Base-by-base conservation (phyloP, 805 yeast species). In the Ogataea dorogensis region DNA sequence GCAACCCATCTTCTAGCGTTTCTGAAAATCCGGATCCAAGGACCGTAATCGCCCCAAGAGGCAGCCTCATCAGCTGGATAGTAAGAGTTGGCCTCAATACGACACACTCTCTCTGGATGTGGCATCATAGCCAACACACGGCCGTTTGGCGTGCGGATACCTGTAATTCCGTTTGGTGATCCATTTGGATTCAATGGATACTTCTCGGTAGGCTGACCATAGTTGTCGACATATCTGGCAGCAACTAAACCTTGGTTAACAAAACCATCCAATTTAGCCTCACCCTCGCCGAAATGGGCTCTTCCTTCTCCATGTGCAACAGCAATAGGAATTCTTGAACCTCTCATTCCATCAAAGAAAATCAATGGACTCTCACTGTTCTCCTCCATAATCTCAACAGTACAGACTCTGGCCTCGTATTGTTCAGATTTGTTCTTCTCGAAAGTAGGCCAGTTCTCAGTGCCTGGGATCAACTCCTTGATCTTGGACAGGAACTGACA, bases 291-390 rank as follows among this genome's bases (percentile, higher is more conserved):
- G 61, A 91, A 93, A 27, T 71, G 64, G 10, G 97, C 98, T 53
- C 86, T 77, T 54, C 98, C 98, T 68, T 93, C 98, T 51, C 98
- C 98, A 59, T 93, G 98, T 4, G 98, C 98, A 49, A 93, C 98
- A 14, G 94, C 96, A 64, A 93, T 87, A 36, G 98, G 98, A 54
- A 93, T 64, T 53, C 79, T 78, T 6, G 97, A 86, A n/a, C 96
- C 95, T 54, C 79, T 74, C 98, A 93, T 88, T 36, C 84, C 86
- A 40, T 82, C 75, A 51, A 89, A 76, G 73, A 93, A 91, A 37
- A 93, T 78, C 38, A 75, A 67, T 16, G 64, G 64, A 17, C 68
- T 65, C 38, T 73, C 73, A 36, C 68, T 67, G 41, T 73, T 70
- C 31, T 76, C 81, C 30, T 56, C 58, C 25, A 71, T 71, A 31